These are phyloP conservation scores for Dactylellina parvicollis DNA, from an alignment of 2,329 filamentous ascomycete species.

Conservation along the genomic window DNA sequence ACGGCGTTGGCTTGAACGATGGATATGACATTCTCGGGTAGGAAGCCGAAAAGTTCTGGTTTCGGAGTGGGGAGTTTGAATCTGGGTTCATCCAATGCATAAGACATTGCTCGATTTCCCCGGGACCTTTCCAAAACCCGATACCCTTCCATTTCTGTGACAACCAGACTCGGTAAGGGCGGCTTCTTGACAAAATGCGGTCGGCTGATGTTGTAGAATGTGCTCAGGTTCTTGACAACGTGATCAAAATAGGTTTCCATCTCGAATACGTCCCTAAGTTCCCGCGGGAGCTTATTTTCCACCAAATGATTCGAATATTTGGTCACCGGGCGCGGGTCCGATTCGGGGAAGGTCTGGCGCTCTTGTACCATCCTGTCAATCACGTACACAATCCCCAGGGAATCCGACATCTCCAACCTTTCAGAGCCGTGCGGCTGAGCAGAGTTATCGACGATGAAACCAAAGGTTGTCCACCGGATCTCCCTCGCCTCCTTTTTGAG, in stretches of 20 bases:
- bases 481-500: not conserved
- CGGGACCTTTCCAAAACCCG: no score
- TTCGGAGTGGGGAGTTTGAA: not conserved
- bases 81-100: no score
- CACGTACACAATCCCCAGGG: not conserved
- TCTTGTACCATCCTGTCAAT: not conserved
- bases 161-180: not conserved
- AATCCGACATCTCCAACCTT: not conserved
- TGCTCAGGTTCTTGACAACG: not conserved
- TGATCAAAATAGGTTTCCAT: not conserved
- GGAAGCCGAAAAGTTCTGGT: not conserved
- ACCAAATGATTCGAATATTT: not conserved
- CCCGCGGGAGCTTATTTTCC: not conserved
- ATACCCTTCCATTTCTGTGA: not conserved
- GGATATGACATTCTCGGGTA: not conserved
- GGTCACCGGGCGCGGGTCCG: not conserved
- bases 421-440: not conserved
- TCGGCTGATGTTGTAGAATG: not conserved
- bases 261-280: not conserved
- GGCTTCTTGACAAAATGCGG: not conserved
- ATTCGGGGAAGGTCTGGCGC: not conserved
- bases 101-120: no score
- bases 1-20: not conserved
- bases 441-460: not conserved
- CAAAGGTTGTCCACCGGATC: not conserved